Percentiles rank a stretch among this genome's conserved stretches.
These are phyloP conservation scores for Auricularia heimuer DNA, from an alignment of 768 basidiomycete species.

Conservation along the genomic window DNA sequence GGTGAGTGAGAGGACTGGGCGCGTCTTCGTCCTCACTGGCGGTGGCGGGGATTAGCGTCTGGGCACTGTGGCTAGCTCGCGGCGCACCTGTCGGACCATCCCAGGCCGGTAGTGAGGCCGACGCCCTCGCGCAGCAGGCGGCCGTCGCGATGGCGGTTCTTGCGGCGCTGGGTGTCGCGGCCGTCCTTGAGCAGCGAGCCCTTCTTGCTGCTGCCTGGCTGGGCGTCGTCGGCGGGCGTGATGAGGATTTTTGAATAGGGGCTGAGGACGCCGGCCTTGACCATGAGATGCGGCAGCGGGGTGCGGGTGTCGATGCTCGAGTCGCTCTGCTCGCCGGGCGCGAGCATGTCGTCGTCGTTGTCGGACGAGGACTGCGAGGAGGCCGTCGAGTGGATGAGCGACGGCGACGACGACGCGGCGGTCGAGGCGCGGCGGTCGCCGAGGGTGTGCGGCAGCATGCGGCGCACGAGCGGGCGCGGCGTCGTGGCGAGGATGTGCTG, in stretches of 20 bases:
- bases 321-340: neutral
- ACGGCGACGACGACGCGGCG: neutral
- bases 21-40: slow-evolving; percentile 64
- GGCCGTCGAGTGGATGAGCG: neutral
- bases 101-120: slow-evolving; percentile 60
- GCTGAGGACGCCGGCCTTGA: slow-evolving; percentile 56
- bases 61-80: neutral
- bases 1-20: slow-evolving; percentile 53
- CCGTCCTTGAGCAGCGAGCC: slow-evolving; percentile 26
- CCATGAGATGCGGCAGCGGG: slow-evolving; percentile 36
- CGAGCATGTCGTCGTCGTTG: neutral
- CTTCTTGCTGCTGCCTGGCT: neutral
- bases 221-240: slow-evolving; percentile 13
- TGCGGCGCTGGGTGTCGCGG: slow-evolving; percentile 45
- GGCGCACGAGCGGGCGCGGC: neutral
- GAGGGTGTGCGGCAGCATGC: neutral
- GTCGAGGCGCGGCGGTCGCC: neutral
- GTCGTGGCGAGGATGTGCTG: neutral
- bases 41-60: neutral
- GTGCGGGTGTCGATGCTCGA: neutral
- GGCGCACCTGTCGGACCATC: slow-evolving; percentile 63
- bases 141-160: slow-evolving; percentile 55
- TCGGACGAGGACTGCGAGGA: neutral
- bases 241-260: slow-evolving; percentile 50
- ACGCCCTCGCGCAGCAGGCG: slow-evolving; percentile 47